Conservation (phyloP, 192 early-diverging fungal species). For the Coemansia sp. region DNA sequence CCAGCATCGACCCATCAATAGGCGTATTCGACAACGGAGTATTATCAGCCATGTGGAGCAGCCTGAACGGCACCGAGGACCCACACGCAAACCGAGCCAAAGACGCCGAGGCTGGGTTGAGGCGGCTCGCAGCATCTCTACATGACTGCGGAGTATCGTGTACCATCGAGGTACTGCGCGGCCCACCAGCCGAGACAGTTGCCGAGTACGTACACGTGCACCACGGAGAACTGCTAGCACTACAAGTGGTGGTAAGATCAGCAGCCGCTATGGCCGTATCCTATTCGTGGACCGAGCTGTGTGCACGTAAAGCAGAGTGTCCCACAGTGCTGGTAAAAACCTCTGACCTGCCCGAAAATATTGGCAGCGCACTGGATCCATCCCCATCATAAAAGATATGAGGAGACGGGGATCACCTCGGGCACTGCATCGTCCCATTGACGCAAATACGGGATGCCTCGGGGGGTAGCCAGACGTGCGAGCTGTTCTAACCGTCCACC, state of each 20-base stretch:
- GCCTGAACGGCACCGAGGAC: slow-evolving; percentile 20
- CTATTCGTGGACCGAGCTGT: slow-evolving; percentile 38
- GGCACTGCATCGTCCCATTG: slow-evolving; percentile 31
- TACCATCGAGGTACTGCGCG: slow-evolving; percentile 23
- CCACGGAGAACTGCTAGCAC: slow-evolving; percentile 23
- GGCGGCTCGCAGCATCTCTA: slow-evolving; percentile 9
- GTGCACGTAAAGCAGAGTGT: slow-evolving; percentile 18
- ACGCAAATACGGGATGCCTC: slow-evolving; percentile 30
- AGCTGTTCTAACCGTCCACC: slow-evolving; percentile 25
- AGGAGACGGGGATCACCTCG: too few relatives aligned
- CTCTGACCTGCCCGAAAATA: slow-evolving; percentile 28
- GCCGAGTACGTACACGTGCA: slow-evolving; percentile 26
- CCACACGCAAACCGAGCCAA: slow-evolving; percentile 1
- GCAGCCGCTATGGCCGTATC: slow-evolving; percentile 1
- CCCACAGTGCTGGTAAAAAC: slow-evolving; percentile 34
- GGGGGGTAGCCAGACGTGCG: background rate
- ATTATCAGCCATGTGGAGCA: slow-evolving; percentile 27
- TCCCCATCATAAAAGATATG: too few relatives aligned
- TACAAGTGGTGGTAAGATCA: slow-evolving; percentile 22
- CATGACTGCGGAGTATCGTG: slow-evolving; percentile 9
- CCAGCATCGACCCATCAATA: slow-evolving; percentile 15
- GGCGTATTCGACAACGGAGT: background rate
- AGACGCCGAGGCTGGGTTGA: slow-evolving; percentile 12
- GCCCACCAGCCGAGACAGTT: slow-evolving; percentile 6
- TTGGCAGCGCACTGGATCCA: slow-evolving; percentile 38